Base-by-base conservation (phyloP, 1,284 basidiomycete species). In the Cerrena zonata region DNA sequence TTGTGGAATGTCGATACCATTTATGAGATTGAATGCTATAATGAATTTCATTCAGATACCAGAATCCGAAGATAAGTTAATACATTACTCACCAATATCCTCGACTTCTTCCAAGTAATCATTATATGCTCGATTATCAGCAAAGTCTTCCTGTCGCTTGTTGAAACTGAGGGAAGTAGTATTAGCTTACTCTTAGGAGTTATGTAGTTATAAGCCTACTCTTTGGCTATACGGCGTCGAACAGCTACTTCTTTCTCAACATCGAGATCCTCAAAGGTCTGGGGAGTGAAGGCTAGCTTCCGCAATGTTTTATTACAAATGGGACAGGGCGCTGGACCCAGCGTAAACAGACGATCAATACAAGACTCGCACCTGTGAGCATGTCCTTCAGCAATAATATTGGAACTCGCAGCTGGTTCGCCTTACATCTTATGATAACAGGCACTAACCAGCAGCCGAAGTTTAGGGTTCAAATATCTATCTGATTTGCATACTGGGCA, bases 401-500 rank as follows among this genome's bases (percentile, higher is more conserved):
- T 39, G n/a, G 10, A 22, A 19, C 21, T 19, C 13, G 5, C 11
- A 10, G 3, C 3, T 10, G 7, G 13, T 23, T 40, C 30, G 27
- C 59, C 79, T 53, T 58, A 92, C 94, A 98, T 95, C 78, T 97
- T 97, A 73, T 99, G 96, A 70, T 98, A 99, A 69, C 96, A 99
- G 27, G 91, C 82, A 63, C 93, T 94, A 55, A 99, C 94, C 51
- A 99, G 79, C 43, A 99, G 75, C 39, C 95, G 84, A 23, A 99
- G 75, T 61, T 94, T 93, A 13, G 94, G 93, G 63, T 98, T 97
- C 55, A 98, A 76, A 66, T 96, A 98, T 51, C 96, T 76, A 65
- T 99, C 96, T 34, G 92, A 95, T 69, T 94, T 93, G 77, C 96
- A 99, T 5, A 97, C 86, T 1, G 96, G 95, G 72, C 96, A 99